A percentile compares a stretch with the other conserved stretches of the same genome.
phyloP scores from a whole-genome alignment of 495 filamentous ascomycete genomes.

The Rhizodiscina lignyota region DNA sequence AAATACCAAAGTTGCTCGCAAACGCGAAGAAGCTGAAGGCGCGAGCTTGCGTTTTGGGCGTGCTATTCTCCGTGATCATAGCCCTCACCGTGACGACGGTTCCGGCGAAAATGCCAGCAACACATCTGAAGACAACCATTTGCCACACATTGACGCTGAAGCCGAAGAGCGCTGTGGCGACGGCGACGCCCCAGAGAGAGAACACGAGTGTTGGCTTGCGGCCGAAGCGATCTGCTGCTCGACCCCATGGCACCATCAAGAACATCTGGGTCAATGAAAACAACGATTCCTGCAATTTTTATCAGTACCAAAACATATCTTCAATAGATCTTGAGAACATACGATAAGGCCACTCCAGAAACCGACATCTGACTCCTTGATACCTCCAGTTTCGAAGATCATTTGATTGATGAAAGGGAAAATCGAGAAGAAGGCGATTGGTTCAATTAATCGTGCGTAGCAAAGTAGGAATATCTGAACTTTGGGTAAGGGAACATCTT shows the following conservation, averaged over 20 bases:
- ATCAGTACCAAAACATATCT: too few species aligned
- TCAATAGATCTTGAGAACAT: constrained; percentile 2
- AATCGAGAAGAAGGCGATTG: constrained; percentile 57
- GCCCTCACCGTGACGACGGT: constrained; percentile 52
- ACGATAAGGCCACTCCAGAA: constrained; percentile 55
- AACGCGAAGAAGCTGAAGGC: constrained; percentile 63
- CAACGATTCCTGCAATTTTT: constrained; percentile 41
- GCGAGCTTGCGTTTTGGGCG: constrained; percentile 43
- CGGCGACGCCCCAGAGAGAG: constrained; percentile 40
- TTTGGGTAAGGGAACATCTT: constrained; percentile 33
- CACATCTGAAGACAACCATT: constrained; percentile 49
- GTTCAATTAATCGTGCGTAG: constrained; percentile 52
- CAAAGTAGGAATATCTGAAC: constrained; percentile 48
- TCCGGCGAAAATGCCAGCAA: constrained; percentile 51
- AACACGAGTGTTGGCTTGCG: constrained; percentile 50
- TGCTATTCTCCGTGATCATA: constrained; percentile 56
- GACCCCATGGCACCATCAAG: constrained; percentile 46
- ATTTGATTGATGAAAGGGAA: constrained; percentile 62
- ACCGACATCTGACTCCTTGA: constrained; percentile 42
- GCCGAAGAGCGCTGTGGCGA: constrained; percentile 43
- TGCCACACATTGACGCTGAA: constrained; percentile 40
- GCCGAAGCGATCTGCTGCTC: constrained; percentile 45
- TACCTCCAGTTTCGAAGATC: constrained; percentile 40
- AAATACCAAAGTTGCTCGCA: constrained; percentile 48
- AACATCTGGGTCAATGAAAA: constrained; percentile 52